phyloP scores from a whole-genome alignment of 345 rosid genomes.

The Salix purpurea region DNA sequence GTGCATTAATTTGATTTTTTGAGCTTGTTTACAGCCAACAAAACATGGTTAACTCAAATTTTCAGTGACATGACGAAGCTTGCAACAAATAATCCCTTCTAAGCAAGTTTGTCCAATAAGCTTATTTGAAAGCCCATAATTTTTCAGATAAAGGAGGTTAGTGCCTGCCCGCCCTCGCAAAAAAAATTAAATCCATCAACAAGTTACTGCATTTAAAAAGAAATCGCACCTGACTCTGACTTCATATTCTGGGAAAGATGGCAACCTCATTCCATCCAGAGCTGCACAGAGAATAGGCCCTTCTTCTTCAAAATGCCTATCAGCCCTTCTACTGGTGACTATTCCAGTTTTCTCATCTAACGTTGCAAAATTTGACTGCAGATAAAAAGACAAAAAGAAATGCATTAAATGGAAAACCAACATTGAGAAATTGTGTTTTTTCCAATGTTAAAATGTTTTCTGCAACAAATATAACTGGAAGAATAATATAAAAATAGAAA shows the following conservation, averaged over 20 bases:
- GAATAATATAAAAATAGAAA: background rate
- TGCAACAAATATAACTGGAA: background rate
- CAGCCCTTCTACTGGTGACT: slow-evolving; percentile 86
- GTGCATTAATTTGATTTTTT: background rate
- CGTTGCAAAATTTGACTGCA: slow-evolving; percentile 93
- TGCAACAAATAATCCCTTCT: background rate
- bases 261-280: slow-evolving; percentile 83
- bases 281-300: slow-evolving; percentile 94
- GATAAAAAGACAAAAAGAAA: background rate
- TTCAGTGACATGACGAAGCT: background rate
- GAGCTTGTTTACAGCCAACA: background rate
- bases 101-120: background rate
- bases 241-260: slow-evolving; percentile 84
- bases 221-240: slow-evolving; percentile 75
- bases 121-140: background rate
- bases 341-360: slow-evolving; percentile 83
- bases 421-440: background rate
- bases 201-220: background rate
- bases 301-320: slow-evolving; percentile 94
- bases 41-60: background rate
- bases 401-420: background rate
- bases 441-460: background rate
- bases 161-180: background rate
- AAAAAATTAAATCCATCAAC: background rate
- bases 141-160: background rate